Evolutionary conservation across 2,329 filamentous ascomycete species (phyloP), one percentile per base, ranked within the genome.

Genomic region (Pseudonectria buxi): DNA sequence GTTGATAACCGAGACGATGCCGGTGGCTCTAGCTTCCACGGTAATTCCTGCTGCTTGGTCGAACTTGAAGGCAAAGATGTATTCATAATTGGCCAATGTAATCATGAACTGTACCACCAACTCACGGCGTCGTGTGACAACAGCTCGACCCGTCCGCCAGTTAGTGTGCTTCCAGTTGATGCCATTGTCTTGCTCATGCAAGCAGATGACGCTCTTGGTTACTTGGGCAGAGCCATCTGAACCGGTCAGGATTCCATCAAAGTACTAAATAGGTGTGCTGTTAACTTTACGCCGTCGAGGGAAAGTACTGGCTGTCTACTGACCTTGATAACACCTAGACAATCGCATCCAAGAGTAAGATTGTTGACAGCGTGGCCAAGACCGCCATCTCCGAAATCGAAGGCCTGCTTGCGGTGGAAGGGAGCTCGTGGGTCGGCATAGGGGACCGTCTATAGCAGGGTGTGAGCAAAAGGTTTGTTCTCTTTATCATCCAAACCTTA

Each of bases 371-470:
- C 76, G 43, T 76, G 68, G 1, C 80, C 81, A 4, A 74, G 72
- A 10, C 79, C 80, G 16, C 74, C 77, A 37, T 83, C 78, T 2
- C 81, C 81, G 40, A 84, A 74, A 46, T 86, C 81, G 43, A 86
- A 85, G 0, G 81, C 81, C 12, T 76, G 73, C 52, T 85, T 85
- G 14, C 78, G 68, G 13, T 78, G 76, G 51, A 48, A 83, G 0
- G 79, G 79, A 2, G 67, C 59, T 6, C 79, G 68, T 2, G 75
- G 76, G 44, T 84, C 80, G 0, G 68, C 78, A 40, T 85, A 86
- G 0, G 78, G 78, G 0, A 83, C 78, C 12, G 56, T 59, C 55
- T 55, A 2, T 1, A 10, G 2, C 4, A 16, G 26, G 16, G 2
- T 0, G 6, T 48, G 9, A 48, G 35, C 6, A 11, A 2, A 18